Base-by-base conservation (phyloP, 208 protist species). In the Crithidia sp. region DNA sequence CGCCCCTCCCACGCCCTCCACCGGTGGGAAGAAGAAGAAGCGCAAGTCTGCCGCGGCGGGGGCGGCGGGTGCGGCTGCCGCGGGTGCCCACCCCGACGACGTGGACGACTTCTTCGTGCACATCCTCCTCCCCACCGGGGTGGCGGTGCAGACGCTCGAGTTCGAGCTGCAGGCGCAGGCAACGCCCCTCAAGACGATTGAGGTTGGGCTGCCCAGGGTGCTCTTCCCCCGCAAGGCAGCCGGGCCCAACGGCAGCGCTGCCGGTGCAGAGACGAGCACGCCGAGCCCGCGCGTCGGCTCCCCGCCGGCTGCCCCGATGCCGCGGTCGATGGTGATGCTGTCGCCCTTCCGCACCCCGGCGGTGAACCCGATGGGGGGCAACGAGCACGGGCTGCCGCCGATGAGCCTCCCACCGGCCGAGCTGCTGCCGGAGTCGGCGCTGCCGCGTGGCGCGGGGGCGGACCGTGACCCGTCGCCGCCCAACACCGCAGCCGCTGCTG, bases 81-180 rank as follows among this genome's bases (percentile, higher is more conserved):
- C 61, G 10, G 67, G 57, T 0, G 64, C 67, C n/a, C 74, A 74
- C 17, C 63, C 73, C 16, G 74, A 68, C 16, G 87, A 92, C 60
- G 77, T 88, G 49, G 84, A 93, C 12, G 88, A 93, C 69, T 93
- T 82, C 74, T 88, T 93, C 37, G 76, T 94, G 8, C 83, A 90
- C 76, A 76, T 87, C 16, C 61, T 79, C 19, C 82, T 88, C 45
- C 85, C 89, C 8, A 6, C 52, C 9, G 78, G 76, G 5, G 70
- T 84, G 36, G 39, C 77, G 2, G 77, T 81, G 56, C 72, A 84
- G 47, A 83, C 67, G n/a, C 57, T 94, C 7, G 67, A 77, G 49
- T 82, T 83, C 58, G 86, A 94, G 70, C 54, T 92, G 72, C 68
- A 83, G 55, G 67, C 73, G 16, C 77, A 86, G 68, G 40, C 73